Evolutionary conservation across 371 early-diverging fungal genomes (phyloP).

Genomic region (Mucor indicus): DNA sequence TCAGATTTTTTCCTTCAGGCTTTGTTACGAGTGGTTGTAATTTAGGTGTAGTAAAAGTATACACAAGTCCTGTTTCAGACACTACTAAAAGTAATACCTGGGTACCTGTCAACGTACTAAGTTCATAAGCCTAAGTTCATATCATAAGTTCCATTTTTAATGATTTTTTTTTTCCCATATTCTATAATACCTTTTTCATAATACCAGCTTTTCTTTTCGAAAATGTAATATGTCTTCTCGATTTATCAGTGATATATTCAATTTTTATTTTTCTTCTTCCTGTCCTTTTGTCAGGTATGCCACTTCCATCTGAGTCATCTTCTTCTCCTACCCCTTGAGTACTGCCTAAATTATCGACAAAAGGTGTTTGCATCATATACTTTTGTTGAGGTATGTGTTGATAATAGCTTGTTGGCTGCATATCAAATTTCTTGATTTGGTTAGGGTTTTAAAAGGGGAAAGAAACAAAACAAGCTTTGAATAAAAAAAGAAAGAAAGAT

Average conservation of each 20-base stretch:
- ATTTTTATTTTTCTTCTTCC: slow-evolving; percentile 92
- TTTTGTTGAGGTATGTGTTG: no score
- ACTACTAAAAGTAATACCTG: slow-evolving; percentile 93
- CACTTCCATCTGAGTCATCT: slow-evolving; percentile 34
- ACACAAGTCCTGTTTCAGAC: slow-evolving; percentile 95
- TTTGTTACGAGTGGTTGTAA: slow-evolving; percentile 91
- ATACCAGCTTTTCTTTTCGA: slow-evolving; percentile 96
- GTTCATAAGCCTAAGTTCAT: slow-evolving; percentile 79
- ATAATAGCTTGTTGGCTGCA: no score
- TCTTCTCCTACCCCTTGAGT: slow-evolving; percentile 15
- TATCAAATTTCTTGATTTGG: no score
- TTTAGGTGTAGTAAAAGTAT: slow-evolving; percentile 96
- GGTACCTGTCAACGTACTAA: slow-evolving; percentile 94
- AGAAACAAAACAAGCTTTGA: no score
- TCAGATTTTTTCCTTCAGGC: slow-evolving; percentile 87
- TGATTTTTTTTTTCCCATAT: background rate
- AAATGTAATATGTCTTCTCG: slow-evolving; percentile 92
- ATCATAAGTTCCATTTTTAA: background rate
- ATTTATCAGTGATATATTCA: slow-evolving; percentile 91
- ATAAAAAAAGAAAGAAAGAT: no score
- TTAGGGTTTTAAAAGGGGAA: no score
- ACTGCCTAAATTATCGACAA: no score
- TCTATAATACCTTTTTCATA: slow-evolving; percentile 83
- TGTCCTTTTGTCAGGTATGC: slow-evolving; percentile 53
- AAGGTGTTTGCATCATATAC: no score